These are phyloP conservation scores for Linnemannia schmuckeri DNA, from an alignment of 192 early-diverging fungal genomes.

Conservation along the genomic window DNA sequence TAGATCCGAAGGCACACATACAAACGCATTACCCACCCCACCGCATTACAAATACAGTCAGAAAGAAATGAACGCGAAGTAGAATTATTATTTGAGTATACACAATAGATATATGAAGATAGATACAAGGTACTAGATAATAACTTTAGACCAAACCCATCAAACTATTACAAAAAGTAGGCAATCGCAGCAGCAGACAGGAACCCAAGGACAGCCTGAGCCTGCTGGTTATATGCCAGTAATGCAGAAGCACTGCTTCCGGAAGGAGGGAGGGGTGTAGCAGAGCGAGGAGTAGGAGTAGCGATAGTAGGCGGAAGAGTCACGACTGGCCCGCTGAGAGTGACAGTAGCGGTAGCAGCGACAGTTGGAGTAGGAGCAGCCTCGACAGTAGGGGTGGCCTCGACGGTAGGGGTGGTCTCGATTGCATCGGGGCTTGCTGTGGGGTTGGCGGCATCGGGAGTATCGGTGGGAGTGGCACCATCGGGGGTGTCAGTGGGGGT, in stretches of 20 bases:
- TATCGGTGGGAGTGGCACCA: background rate
- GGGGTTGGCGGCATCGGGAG: background rate
- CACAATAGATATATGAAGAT: background rate
- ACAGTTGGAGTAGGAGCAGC: background rate
- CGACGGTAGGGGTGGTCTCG: background rate
- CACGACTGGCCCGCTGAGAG: background rate
- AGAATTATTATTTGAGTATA: background rate
- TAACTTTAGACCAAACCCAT: background rate
- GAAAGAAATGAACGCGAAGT: background rate
- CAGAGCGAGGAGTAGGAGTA: background rate
- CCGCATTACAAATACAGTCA: background rate
- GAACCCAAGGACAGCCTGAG: constrained; percentile 5
- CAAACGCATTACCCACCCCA: no score
- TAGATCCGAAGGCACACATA: background rate
- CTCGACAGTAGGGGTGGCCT: background rate
- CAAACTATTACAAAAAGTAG: constrained; percentile 5
- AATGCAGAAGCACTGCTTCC: background rate
- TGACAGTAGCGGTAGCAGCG: background rate
- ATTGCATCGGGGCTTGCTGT: background rate
- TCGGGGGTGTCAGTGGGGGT: background rate
- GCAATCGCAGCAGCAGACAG: constrained; percentile 10
- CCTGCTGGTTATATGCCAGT: background rate
- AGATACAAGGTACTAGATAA: background rate
- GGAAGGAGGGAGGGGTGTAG: constrained; percentile 13
- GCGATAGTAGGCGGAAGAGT: background rate